Conservation (phyloP, 139 green algal species). For the Tetradesmus lagerheimii region DNA sequence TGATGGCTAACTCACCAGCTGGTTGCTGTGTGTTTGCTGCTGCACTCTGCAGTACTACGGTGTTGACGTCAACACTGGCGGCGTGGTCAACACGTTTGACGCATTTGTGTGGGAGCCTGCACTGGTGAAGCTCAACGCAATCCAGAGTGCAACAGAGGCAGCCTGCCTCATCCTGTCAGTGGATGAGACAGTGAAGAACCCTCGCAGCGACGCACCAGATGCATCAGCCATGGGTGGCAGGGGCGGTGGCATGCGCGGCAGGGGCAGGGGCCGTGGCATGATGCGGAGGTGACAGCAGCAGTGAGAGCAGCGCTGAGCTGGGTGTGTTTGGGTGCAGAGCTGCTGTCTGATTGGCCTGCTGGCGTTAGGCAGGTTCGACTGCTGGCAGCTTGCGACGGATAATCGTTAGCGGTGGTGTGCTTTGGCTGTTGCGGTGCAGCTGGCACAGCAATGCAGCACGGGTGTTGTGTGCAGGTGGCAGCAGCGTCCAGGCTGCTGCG, state of each 20-base stretch:
- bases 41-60: conserved; percentile 77
- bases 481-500: background rate
- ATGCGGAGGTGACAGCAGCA: conserved; percentile 40
- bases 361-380: background rate
- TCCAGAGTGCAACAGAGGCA: conserved; percentile 93
- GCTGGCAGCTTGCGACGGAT: background rate
- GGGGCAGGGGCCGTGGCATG: conserved; percentile 67
- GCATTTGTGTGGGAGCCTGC: conserved; percentile 98
- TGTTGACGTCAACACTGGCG: conserved; percentile 96
- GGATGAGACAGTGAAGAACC: conserved; percentile 98
- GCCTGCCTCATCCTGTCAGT: conserved; percentile 97
- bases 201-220: conserved; percentile 76
- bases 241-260: conserved; percentile 45
- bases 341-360: background rate
- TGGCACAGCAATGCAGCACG: background rate
- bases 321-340: background rate
- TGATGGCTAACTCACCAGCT: too few relatives aligned
- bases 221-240: conserved; percentile 51
- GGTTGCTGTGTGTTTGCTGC: background rate
- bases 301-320: background rate
- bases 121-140: conserved; percentile 96
- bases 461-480: background rate
- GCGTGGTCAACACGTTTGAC: conserved; percentile 95
- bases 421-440: background rate
- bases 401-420: background rate